Conservation (phyloP, 2,329 filamentous ascomycete species). For the Knufia petricola region DNA sequence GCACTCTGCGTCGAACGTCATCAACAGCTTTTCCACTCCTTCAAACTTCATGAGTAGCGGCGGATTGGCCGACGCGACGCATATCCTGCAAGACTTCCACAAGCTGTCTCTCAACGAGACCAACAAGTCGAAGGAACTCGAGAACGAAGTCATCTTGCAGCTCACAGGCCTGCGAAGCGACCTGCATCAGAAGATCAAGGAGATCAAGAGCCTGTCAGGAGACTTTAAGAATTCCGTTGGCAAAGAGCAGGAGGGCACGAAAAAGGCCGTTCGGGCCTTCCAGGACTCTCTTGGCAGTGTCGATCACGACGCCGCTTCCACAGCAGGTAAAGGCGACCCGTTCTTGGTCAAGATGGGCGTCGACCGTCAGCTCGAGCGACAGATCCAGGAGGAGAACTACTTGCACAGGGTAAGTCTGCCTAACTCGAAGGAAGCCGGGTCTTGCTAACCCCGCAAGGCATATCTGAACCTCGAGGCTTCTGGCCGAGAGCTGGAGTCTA, state of each 20-base stretch:
- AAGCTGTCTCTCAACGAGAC: conserved; percentile 69
- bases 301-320: conserved; percentile 64
- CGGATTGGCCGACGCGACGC: conserved; percentile 78
- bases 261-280: conserved; percentile 67
- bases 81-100: conserved; percentile 73
- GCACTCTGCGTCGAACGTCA: conserved; percentile 69
- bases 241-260: conserved; percentile 81
- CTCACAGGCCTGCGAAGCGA: conserved; percentile 79
- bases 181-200: conserved; percentile 91
- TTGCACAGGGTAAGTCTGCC: conserved; percentile 62
- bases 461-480: conserved; percentile 92
- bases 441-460: conserved; percentile 47
- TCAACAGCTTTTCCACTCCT: conserved; percentile 70
- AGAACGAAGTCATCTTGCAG: conserved; percentile 81
- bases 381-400: conserved; percentile 96
- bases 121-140: conserved; percentile 81
- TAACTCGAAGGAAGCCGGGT: neutral
- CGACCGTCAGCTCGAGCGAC: conserved; percentile 81
- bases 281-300: conserved; percentile 71
- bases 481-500: conserved; percentile 87
- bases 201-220: conserved; percentile 85
- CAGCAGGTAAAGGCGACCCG: conserved; percentile 81
- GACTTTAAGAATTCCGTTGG: conserved; percentile 97
- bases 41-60: conserved; percentile 66
- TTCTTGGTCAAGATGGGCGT: conserved; percentile 78